Conservation (phyloP, 2,329 filamentous ascomycete genomes). For the Curvularia spicifera region DNA sequence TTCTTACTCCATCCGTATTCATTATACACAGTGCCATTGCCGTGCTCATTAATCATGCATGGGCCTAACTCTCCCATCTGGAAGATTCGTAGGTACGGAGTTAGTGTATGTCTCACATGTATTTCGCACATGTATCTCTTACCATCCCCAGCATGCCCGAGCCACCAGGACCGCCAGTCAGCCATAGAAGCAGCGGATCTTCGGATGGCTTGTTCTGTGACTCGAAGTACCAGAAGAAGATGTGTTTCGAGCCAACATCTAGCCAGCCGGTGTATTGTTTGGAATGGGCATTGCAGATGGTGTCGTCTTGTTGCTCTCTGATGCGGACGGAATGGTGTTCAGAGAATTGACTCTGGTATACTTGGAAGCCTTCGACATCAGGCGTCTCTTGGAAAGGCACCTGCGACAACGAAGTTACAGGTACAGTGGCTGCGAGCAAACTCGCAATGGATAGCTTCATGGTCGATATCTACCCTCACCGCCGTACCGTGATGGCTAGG, state of each 20-base stretch:
- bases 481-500: constrained; percentile 8
- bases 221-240: constrained; percentile 58
- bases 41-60: constrained; percentile 48
- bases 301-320: constrained; percentile 42
- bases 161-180: constrained; percentile 51
- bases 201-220: constrained; percentile 47
- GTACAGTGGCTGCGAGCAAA: constrained; percentile 16
- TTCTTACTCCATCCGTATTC: constrained; percentile 50
- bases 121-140: no score
- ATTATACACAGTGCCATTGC: constrained; percentile 49
- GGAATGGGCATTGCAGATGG: constrained; percentile 44
- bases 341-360: constrained; percentile 42
- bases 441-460: constrained; percentile 28
- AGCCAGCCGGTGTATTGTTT: constrained; percentile 49
- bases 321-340: constrained; percentile 45
- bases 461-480: background rate
- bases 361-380: constrained; percentile 38
- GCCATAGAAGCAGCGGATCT: constrained; percentile 51
- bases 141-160: no score
- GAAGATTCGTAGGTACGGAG: no score
- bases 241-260: constrained; percentile 50
- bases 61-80: constrained; percentile 47
- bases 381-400: constrained; percentile 39
- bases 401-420: constrained; percentile 30
- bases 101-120: no score